Evolutionary conservation across 148 eudicot genomes (phyloP).

Genomic region (Talinum fruticosum): DNA sequence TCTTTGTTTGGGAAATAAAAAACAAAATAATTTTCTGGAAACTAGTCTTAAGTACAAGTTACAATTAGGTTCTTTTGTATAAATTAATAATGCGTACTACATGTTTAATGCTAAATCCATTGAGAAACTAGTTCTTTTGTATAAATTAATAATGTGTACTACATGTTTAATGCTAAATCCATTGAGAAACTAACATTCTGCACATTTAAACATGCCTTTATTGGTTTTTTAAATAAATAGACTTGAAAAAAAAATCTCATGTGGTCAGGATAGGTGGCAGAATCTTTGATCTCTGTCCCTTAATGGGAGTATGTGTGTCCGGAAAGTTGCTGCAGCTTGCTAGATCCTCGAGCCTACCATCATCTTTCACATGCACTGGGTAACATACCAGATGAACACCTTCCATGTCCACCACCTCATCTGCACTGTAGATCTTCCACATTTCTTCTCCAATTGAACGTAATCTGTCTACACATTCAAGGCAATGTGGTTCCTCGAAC

Average conservation of each 20-base stretch:
- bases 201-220: neutral
- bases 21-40: neutral
- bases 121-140: neutral
- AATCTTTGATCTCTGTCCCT: slow-evolving; percentile 72
- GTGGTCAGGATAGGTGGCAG: slow-evolving; percentile 83
- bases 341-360: slow-evolving; percentile 56
- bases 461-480: slow-evolving; percentile 53
- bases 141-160: neutral
- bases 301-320: slow-evolving; percentile 62
- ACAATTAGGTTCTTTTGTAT: neutral
- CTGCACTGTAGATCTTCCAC: slow-evolving; percentile 65
- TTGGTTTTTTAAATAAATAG: neutral
- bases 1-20: neutral
- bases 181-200: neutral
- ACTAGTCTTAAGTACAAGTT: neutral
- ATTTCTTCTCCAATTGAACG: slow-evolving; percentile 59
- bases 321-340: slow-evolving; percentile 49
- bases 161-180: neutral
- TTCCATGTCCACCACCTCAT: slow-evolving; percentile 73
- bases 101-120: neutral
- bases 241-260: slow-evolving; percentile 24
- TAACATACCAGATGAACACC: slow-evolving; percentile 77
- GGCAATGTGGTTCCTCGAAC: slow-evolving; percentile 49
- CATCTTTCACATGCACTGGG: slow-evolving; percentile 52
- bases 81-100: neutral